These are phyloP conservation scores for Cystofilobasidium capitatum DNA, from an alignment of 768 basidiomycete genomes.

Conservation along the genomic window DNA sequence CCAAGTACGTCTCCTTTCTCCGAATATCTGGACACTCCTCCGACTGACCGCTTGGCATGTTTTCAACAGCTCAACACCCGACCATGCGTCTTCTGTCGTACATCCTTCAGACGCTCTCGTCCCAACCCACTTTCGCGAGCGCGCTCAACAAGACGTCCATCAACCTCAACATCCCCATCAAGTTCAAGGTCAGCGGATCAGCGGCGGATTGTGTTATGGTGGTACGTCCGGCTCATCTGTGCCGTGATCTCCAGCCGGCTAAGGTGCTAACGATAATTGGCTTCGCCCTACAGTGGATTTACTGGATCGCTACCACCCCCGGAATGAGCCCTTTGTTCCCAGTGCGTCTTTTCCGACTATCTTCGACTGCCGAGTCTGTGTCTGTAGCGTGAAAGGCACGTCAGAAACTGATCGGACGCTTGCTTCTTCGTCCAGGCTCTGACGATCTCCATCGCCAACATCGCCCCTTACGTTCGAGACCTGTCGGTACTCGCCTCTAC, in stretches of 20 bases:
- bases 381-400: not conserved
- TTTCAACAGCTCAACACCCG: conserved; percentile 67
- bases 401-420: too few relatives aligned
- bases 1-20: conserved; percentile 52
- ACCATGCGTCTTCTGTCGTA: conserved; percentile 81
- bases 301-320: conserved; percentile 78
- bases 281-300: conserved; percentile 55
- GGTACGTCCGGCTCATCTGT: conserved; percentile 43
- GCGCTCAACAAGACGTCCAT: conserved; percentile 55
- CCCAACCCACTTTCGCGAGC: conserved; percentile 67
- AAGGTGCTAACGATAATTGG: not conserved
- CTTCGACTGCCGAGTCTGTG: not conserved
- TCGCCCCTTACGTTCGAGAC: conserved; percentile 74
- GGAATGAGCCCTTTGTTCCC: conserved; percentile 83
- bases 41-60: not conserved
- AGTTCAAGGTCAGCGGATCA: conserved; percentile 63
- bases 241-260: not conserved
- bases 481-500: conserved; percentile 72
- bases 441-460: conserved; percentile 79
- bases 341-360: not conserved
- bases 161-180: conserved; percentile 54
- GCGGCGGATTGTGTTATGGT: conserved; percentile 81
- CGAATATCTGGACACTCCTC: not conserved
- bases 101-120: conserved; percentile 80
- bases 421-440: conserved; percentile 46